Percentiles rank a stretch among this genome's conserved stretches.
Conservation (phyloP, 192 early-diverging fungal genomes). For the Umbelopsis vinacea region DNA sequence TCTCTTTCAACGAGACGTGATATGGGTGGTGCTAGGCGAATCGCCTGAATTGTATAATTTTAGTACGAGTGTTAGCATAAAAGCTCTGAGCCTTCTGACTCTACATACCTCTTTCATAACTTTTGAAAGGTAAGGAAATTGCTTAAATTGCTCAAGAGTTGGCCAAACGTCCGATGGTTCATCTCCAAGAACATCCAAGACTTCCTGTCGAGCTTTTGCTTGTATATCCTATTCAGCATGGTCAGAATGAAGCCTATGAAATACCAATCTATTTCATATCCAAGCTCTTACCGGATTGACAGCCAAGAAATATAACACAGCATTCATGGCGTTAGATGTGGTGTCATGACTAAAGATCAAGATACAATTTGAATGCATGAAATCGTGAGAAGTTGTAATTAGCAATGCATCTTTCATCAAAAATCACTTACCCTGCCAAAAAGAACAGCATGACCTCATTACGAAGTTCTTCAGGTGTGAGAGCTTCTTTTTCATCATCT, state of each 20-base stretch:
- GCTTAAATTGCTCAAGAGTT: constrained; percentile 53
- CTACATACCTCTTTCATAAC: constrained; percentile 52
- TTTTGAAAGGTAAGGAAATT: constrained; percentile 53
- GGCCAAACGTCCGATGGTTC: constrained; percentile 52
- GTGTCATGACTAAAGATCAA: constrained; percentile 42
- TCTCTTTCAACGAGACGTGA: neutral
- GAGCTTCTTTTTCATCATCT: neutral
- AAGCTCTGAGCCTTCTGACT: neutral
- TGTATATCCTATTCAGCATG: constrained; percentile 44
- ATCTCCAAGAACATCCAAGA: constrained; percentile 57
- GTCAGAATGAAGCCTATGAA: too few relatives aligned
- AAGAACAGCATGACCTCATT: constrained; percentile 2
- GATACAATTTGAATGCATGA: neutral
- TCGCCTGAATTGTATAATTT: neutral
- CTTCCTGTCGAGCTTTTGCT: constrained; percentile 56
- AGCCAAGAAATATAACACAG: constrained; percentile 51
- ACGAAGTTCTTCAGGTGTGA: constrained; percentile 30
- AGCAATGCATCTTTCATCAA: neutral
- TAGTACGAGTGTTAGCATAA: neutral
- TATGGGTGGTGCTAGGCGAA: constrained; percentile 18
- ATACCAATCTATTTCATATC: neutral
- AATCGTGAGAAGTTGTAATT: neutral
- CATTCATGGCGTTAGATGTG: constrained; percentile 45
- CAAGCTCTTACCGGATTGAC: constrained; percentile 11
- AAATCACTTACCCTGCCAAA: neutral